Conservation (phyloP, 2,329 filamentous ascomycete genomes). For the Trichocomaceae sp. region DNA sequence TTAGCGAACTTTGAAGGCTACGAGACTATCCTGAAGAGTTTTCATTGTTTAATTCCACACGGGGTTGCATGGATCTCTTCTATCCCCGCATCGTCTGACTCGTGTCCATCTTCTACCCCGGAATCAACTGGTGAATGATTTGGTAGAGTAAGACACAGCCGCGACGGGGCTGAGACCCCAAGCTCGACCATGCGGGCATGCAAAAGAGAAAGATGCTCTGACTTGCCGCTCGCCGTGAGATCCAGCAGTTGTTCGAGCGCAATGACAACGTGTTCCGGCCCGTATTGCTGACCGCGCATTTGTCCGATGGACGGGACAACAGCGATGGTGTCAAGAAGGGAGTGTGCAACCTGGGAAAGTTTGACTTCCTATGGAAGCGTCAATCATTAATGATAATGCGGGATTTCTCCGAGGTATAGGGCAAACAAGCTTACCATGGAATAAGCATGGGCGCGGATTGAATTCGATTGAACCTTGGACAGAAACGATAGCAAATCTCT, state of each 20-base stretch:
- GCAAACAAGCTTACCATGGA: slow-evolving; percentile 5
- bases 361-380: slow-evolving; percentile 6
- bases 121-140: neutral
- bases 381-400: neutral
- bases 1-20: too few relatives aligned
- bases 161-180: neutral
- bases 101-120: neutral
- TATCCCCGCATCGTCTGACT: neutral
- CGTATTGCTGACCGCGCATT: slow-evolving; percentile 6
- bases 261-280: slow-evolving; percentile 4
- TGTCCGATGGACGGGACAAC: slow-evolving; percentile 7
- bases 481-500: slow-evolving; percentile 11
- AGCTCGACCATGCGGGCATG: slow-evolving; percentile 5
- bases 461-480: slow-evolving; percentile 5
- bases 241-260: slow-evolving; percentile 5
- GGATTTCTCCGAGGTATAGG: neutral
- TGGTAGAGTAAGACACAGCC: neutral
- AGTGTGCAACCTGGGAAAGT: slow-evolving; percentile 9
- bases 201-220: slow-evolving; percentile 4
- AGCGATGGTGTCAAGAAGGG: slow-evolving; percentile 10
- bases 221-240: neutral
- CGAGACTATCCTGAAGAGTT: too few relatives aligned
- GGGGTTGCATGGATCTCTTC: neutral
- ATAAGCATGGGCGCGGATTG: slow-evolving; percentile 10
- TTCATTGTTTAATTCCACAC: neutral